phyloP scores from a whole-genome alignment of 768 basidiomycete genomes.

The Suillus tomentosus region DNA sequence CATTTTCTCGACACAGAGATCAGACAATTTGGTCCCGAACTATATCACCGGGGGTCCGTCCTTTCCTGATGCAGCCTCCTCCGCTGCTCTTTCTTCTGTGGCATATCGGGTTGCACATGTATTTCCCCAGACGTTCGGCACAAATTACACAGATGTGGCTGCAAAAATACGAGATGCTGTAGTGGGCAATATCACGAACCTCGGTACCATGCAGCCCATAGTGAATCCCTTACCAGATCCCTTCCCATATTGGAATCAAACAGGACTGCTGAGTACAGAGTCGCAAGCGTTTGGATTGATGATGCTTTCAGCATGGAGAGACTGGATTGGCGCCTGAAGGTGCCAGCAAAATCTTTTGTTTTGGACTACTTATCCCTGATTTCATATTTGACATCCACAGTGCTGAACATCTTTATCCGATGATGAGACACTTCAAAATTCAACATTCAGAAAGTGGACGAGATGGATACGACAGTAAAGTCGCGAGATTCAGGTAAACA shows the following conservation, averaged over 20 bases:
- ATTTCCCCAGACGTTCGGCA: constrained; percentile 33
- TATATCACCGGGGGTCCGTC: constrained; percentile 34
- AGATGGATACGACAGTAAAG: no score
- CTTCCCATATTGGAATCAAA: constrained; percentile 25
- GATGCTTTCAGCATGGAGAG: constrained; percentile 25
- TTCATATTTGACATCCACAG: neutral
- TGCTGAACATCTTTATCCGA: neutral
- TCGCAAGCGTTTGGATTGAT: constrained; percentile 23
- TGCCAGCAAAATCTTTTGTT: neutral
- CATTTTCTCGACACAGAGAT: constrained; percentile 24
- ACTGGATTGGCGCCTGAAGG: constrained; percentile 11
- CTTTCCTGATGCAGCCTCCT: constrained; percentile 39
- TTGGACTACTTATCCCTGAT: neutral
- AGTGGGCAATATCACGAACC: constrained; percentile 33
- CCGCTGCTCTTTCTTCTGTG: constrained; percentile 29
- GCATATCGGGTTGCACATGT: constrained; percentile 29
- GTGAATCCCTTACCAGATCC: constrained; percentile 35
- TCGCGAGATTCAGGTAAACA: neutral
- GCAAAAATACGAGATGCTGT: constrained; percentile 35
- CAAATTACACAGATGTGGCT: constrained; percentile 33
- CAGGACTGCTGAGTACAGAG: constrained; percentile 22
- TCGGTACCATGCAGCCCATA: constrained; percentile 38
- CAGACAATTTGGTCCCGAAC: constrained; percentile 37
- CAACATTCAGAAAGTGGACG: neutral
- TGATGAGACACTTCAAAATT: neutral